Evolutionary conservation across 306 rosid genomes (phyloP).

Genomic region (Prunus davidiana): DNA sequence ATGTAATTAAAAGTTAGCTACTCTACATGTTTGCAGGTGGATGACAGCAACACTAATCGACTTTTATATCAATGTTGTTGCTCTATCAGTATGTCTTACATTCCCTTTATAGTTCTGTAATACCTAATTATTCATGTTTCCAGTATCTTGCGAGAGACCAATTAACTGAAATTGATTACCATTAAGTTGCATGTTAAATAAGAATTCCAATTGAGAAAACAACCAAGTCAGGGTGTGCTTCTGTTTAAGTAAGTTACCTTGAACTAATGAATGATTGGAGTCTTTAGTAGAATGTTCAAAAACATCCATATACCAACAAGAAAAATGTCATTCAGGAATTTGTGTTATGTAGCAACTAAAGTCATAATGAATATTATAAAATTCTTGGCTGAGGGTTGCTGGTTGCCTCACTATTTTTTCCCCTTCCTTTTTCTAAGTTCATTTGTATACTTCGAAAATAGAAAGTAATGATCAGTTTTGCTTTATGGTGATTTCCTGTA

Average conservation of each 20-base stretch:
- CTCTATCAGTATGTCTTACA: slow-evolving; percentile 58
- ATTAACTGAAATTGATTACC: background rate
- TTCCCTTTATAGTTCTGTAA: slow-evolving; percentile 15
- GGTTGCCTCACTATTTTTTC: background rate
- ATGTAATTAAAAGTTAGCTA: slow-evolving; percentile 15
- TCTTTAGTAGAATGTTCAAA: background rate
- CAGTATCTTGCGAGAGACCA: background rate
- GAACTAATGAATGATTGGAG: background rate
- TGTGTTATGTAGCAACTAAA: background rate
- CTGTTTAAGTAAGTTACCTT: background rate
- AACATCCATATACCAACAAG: background rate
- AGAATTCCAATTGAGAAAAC: background rate
- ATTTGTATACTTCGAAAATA: background rate
- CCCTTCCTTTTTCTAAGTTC: background rate
- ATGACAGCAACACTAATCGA: slow-evolving; percentile 68
- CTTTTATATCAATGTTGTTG: slow-evolving; percentile 75
- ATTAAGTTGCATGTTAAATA: background rate
- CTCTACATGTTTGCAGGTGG: slow-evolving; percentile 61
- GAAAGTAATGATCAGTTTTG: background rate
- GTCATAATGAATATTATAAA: too few species aligned
- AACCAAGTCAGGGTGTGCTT: background rate
- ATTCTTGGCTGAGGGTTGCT: background rate
- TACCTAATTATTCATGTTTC: background rate
- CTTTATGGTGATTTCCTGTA: background rate
- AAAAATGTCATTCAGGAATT: background rate